phyloP scores from a whole-genome alignment of 2,329 filamentous ascomycete species.

The Epichloe amarillans region DNA sequence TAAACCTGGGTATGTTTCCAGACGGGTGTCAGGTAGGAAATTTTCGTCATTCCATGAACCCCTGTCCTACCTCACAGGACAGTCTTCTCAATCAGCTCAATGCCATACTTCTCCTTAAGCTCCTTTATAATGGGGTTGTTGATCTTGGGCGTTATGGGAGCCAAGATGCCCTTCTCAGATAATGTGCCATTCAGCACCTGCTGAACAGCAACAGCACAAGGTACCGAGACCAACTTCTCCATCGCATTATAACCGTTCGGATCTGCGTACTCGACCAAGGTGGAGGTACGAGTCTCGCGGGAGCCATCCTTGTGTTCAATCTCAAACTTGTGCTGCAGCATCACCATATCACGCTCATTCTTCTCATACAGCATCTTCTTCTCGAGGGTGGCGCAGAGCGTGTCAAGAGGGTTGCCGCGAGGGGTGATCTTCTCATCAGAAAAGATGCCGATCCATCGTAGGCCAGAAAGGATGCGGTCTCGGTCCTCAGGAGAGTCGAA shows the following conservation, averaged over 20 bases:
- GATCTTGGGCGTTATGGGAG: conserved; percentile 61
- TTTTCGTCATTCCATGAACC: no score
- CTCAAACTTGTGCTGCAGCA: conserved; percentile 70
- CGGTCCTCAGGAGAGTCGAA: conserved; percentile 59
- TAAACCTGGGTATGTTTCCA: no score
- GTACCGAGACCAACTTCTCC: conserved; percentile 70
- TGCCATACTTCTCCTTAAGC: conserved; percentile 64
- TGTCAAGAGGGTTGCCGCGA: conserved; percentile 71
- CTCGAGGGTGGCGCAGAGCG: conserved; percentile 79
- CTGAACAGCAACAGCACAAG: conserved; percentile 52
- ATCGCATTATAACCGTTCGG: conserved; percentile 62
- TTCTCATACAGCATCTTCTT: conserved; percentile 81
- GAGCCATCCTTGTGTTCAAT: conserved; percentile 66
- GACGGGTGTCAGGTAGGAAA: no score
- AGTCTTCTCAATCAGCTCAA: conserved; percentile 59
- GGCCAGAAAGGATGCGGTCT: conserved; percentile 54
- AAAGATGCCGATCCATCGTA: conserved; percentile 60
- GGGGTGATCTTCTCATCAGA: conserved; percentile 42
- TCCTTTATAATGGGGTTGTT: conserved; percentile 63
- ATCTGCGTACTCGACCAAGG: conserved; percentile 70
- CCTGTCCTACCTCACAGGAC: conserved; percentile 18
- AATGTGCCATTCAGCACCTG: conserved; percentile 66
- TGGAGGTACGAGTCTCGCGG: conserved; percentile 66
- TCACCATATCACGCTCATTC: conserved; percentile 73
- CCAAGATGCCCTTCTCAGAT: conserved; percentile 58